phyloP scores from a whole-genome alignment of 768 basidiomycete genomes.

The Cystofilobasidium ferigula region DNA sequence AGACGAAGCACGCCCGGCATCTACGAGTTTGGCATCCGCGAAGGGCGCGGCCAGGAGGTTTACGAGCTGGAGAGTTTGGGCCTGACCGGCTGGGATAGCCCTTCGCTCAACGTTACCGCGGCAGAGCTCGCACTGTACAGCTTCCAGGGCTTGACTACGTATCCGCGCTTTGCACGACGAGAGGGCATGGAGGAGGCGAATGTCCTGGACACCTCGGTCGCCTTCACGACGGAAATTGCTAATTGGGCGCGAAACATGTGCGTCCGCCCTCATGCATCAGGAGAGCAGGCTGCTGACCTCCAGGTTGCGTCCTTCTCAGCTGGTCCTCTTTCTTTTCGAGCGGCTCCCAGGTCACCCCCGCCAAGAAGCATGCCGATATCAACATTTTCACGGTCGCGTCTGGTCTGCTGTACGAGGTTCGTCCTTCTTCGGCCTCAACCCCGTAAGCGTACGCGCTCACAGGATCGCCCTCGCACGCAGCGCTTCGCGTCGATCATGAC shows the following conservation, averaged over 20 bases:
- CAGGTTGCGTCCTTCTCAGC: not conserved
- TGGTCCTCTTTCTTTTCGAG: not conserved
- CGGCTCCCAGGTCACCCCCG: conserved; percentile 27
- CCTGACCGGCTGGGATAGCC: conserved; percentile 78
- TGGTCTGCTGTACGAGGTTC: conserved; percentile 85
- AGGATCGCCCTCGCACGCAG: conserved; percentile 41
- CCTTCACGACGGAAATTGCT: not conserved
- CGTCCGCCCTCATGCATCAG: no score
- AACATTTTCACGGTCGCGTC: conserved; percentile 99
- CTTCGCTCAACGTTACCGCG: conserved; percentile 55
- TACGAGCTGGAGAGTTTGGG: conserved; percentile 76
- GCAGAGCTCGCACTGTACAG: conserved; percentile 62
- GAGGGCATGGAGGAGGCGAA: conserved; percentile 72
- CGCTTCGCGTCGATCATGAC: conserved; percentile 98
- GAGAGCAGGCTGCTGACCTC: not conserved
- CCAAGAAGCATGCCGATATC: conserved; percentile 64
- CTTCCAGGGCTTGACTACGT: conserved; percentile 81
- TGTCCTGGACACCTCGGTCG: conserved; percentile 49
- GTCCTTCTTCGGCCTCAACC: conserved; percentile 24
- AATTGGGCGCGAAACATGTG: not conserved
- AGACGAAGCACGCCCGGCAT: conserved; percentile 76
- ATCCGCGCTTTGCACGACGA: conserved; percentile 60
- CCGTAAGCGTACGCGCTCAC: not conserved
- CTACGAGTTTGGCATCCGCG: conserved; percentile 67
- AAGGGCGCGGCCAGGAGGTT: conserved; percentile 68